These are phyloP conservation scores for Bipolaris oryzae DNA, from an alignment of 2,329 filamentous ascomycete species.

Conservation along the genomic window DNA sequence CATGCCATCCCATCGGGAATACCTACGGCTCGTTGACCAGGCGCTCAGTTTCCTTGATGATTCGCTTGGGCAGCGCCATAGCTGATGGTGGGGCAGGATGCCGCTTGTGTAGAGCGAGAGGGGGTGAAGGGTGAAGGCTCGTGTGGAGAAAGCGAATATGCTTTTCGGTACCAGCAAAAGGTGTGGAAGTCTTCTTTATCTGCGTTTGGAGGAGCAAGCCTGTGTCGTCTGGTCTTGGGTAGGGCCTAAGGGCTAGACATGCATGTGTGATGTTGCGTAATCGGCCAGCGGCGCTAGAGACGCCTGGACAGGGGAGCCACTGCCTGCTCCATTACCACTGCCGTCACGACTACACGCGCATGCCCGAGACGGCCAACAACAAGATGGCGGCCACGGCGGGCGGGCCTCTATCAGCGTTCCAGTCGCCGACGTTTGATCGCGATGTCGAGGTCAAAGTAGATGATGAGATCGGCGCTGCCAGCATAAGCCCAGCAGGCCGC, in stretches of 20 bases:
- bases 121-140: not conserved
- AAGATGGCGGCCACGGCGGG: slow-evolving; percentile 31
- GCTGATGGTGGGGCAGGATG: slow-evolving; percentile 13
- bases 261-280: slow-evolving; percentile 17
- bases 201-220: not conserved
- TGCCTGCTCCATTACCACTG: slow-evolving; percentile 7
- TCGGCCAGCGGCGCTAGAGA: slow-evolving; percentile 7
- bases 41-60: slow-evolving; percentile 97
- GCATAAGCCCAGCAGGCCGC: slow-evolving; percentile 87
- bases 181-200: slow-evolving; percentile 2
- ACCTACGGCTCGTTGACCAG: slow-evolving; percentile 94
- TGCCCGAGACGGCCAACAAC: slow-evolving; percentile 9
- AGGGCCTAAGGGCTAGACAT: slow-evolving; percentile 7
- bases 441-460: slow-evolving; percentile 85
- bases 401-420: slow-evolving; percentile 64
- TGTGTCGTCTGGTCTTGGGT: slow-evolving; percentile 7
- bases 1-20: not conserved
- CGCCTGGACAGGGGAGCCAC: slow-evolving; percentile 4
- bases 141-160: not conserved
- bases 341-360: slow-evolving; percentile 15
- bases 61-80: slow-evolving; percentile 87
- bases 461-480: slow-evolving; percentile 79
- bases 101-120: slow-evolving; percentile 1
- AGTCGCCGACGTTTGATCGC: slow-evolving; percentile 85
- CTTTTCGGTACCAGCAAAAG: not conserved